A percentile compares a stretch with the other conserved stretches of the same genome.
Evolutionary conservation across 2,329 filamentous ascomycete genomes (phyloP).

Genomic region (Penicillium sp.): DNA sequence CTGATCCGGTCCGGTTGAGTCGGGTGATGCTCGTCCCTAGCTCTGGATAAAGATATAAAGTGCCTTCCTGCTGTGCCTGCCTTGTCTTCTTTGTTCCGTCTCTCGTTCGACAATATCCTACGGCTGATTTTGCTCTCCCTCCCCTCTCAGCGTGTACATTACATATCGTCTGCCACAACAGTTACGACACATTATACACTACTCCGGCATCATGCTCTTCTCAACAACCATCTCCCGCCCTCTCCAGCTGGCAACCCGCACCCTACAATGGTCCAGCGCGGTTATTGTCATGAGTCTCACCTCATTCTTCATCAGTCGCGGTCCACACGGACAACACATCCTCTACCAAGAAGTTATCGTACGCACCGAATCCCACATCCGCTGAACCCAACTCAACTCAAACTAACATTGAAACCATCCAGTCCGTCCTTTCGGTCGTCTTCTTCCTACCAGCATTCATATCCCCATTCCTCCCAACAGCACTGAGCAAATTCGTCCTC

Average conservation of each 20-base stretch:
- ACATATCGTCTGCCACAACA: no score
- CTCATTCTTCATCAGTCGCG: conserved; percentile 23
- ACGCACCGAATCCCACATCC: background rate
- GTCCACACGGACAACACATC: conserved; percentile 23
- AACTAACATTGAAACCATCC: conserved; percentile 10
- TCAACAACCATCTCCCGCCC: conserved; percentile 34
- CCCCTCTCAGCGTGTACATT: no score
- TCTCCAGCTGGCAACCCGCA: conserved; percentile 32
- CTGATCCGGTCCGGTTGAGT: no score
- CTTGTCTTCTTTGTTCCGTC: background rate
- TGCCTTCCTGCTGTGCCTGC: conserved; percentile 12
- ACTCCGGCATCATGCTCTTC: conserved; percentile 18
- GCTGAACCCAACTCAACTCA: background rate
- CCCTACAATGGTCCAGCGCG: conserved; percentile 27
- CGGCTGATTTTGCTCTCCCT: no score
- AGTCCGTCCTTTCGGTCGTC: conserved; percentile 42
- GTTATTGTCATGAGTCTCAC: conserved; percentile 31
- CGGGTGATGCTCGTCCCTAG: background rate
- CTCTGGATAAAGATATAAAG: conserved; percentile 7
- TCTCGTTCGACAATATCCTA: background rate
- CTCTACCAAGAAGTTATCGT: conserved; percentile 32
- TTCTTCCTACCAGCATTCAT: conserved; percentile 50
- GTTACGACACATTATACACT: no score
- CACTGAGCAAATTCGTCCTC: conserved; percentile 43
- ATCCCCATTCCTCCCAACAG: conserved; percentile 44